Base-by-base conservation (phyloP, 768 basidiomycete species). In the Hygrophoropsis aurantiaca region DNA sequence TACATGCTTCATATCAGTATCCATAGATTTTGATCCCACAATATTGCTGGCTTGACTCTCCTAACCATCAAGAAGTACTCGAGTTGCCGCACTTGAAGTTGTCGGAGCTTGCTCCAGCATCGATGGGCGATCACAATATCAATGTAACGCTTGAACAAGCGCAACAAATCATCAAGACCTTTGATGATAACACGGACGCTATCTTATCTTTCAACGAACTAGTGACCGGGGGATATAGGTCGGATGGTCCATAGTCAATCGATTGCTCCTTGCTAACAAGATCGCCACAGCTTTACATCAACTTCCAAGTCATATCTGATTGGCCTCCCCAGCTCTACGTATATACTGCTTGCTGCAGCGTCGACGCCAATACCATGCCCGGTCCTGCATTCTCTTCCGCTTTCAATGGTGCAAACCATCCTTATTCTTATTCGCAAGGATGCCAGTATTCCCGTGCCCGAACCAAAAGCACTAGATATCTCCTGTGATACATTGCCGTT, bases 371-470 rank as follows among this genome's bases (percentile, higher is more conserved):
- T 33, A 35, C 10, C 36, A 24, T 10, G 25, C 18, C 10, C 46
- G 8, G 32, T 43, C 15, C 26, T 47, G 21, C 36, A 11, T 16
- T 36, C 51, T 35, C 47, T 74, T 65, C 54, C 67, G 50, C 32
- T 57, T 69, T 21, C 68, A 2, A 54, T 67, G 5, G 67, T 75
- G 40, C 61, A 71, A 30, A 47, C 58, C 36, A 66, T 81, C 35
- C 66, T 79, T 44, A 44, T 61, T 25, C 64, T 63, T 39, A 77
- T 84, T 45, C 67, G 69, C 30, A 56, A 58, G 3, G 58, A 65
- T 32, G 78, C 82, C 6, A 65, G 69, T 15, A 71, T 85, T 38
- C 82, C 84, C 5, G 67, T 81, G 26, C 68, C 76, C 8, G 60
- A 66, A 24, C 70, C 77, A 8, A 70, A 72, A 8, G 55, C 58